These are phyloP conservation scores for Colletotrichum abscissum DNA, from an alignment of 2,329 filamentous ascomycete genomes.

Conservation along the genomic window DNA sequence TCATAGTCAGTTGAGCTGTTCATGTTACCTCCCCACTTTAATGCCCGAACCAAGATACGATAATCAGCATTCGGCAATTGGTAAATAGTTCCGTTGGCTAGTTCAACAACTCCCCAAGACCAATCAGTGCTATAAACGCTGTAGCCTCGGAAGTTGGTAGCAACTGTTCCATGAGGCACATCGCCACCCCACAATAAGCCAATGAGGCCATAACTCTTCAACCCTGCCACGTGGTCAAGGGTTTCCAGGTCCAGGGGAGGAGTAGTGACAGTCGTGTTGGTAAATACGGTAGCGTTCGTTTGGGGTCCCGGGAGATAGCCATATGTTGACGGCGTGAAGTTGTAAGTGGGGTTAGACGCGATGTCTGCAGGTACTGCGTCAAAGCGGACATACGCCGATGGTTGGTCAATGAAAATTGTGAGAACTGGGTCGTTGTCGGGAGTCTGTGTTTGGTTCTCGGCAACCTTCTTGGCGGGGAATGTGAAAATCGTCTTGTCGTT, in stretches of 20 bases:
- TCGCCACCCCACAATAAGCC: slow-evolving; percentile 21
- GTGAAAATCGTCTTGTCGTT: slow-evolving; percentile 14
- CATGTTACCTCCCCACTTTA: slow-evolving; percentile 12
- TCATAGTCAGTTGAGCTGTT: slow-evolving; percentile 13
- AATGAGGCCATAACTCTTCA: slow-evolving; percentile 24
- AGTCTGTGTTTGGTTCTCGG: neutral
- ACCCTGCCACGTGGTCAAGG: slow-evolving; percentile 14
- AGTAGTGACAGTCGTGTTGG: neutral
- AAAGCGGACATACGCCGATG: slow-evolving; percentile 19
- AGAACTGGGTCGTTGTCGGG: slow-evolving; percentile 15
- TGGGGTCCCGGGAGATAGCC: neutral
- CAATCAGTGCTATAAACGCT: slow-evolving; percentile 17
- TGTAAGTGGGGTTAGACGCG: slow-evolving; percentile 10
- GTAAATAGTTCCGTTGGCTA: slow-evolving; percentile 22
- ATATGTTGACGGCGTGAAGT: slow-evolving; percentile 17
- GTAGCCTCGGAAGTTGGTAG: slow-evolving; percentile 19
- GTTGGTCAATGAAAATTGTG: slow-evolving; percentile 12
- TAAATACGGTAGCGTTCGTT: neutral
- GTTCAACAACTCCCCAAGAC: slow-evolving; percentile 24
- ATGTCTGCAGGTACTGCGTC: slow-evolving; percentile 19
- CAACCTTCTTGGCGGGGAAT: slow-evolving; percentile 18
- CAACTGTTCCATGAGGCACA: slow-evolving; percentile 4
- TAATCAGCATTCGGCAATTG: slow-evolving; percentile 30
- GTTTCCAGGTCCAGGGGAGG: slow-evolving; percentile 12
- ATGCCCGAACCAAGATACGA: slow-evolving; percentile 21